Base-by-base conservation (phyloP, 805 yeast genomes). In the Candida namnaoensis region DNA sequence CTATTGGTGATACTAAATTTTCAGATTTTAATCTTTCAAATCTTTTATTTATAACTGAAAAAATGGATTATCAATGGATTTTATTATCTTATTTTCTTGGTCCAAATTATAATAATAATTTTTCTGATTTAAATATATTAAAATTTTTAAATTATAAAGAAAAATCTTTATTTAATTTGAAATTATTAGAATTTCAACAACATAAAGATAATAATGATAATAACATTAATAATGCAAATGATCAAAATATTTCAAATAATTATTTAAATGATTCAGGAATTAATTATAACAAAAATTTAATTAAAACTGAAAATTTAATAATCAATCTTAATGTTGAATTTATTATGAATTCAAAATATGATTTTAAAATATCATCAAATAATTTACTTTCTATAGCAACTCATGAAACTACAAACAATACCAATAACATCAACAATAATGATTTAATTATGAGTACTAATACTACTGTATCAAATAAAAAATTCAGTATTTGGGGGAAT, bases 31-130 rank as follows among this genome's bases (percentile, higher is more conserved):
- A 40, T 25, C 19, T 54, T 3, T 41, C 53, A 1, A 75, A 66
- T 44, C 48, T 76, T 2, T 46, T 68, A 11, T 45, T 78, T 0
- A 47, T 76, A 13, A 63, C 64, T 36, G 56, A 50, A 3, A 47
- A 58, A 2, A 60, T 68, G 30, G 56, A 71, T 0, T 55, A 58
- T 35, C 79, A 74, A 43, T 80, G 86, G 86, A 60, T 77, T 1
- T 53, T 62, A 25, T 46, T 74, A 4, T 60, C 78, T 0, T 71
- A 64, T 46, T 60, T 60, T 39, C 53, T 80, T 19, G 80, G 76
- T 0, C 71, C 66, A 35, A 60, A 61, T n/a, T 78, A 80, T 66
- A 61, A 71, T 13, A 74, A 72, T 11, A 50, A 61, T n/a, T 66
- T 54, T 41, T 69, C 68, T 32, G 71, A 65, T 46, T 41, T 43